These are phyloP conservation scores for Flaveria bidentis DNA, from an alignment of 129 eudicot genomes.

Conservation along the genomic window DNA sequence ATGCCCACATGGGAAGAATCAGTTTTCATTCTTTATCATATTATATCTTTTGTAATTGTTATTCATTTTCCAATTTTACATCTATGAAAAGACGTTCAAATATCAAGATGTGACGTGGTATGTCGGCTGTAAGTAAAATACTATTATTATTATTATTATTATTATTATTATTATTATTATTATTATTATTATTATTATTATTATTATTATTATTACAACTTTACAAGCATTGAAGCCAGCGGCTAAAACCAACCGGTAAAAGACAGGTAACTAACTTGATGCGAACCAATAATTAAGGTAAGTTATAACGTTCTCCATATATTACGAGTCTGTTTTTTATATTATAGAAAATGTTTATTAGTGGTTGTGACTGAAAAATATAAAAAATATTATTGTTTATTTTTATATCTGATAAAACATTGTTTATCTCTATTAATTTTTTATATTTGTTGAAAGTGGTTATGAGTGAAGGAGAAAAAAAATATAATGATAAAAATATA, in stretches of 20 bases:
- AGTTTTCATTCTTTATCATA: conserved; percentile 23
- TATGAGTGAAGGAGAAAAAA: too few species aligned
- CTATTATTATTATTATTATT: not conserved
- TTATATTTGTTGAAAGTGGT: too few species aligned
- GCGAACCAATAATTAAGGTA: too few species aligned
- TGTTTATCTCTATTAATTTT: too few species aligned
- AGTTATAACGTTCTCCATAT: too few species aligned
- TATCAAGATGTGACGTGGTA: conserved; percentile 14
- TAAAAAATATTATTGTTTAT: too few species aligned
- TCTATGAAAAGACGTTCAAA: conserved; percentile 1
- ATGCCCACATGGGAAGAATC: conserved; percentile 75
- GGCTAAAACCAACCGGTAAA: not conserved
- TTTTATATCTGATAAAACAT: too few species aligned
- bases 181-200: not conserved
- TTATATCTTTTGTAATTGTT: not conserved
- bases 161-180: not conserved
- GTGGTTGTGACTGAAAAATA: too few species aligned
- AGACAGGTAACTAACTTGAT: too few species aligned
- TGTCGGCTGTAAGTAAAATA: not conserved
- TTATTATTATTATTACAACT: not conserved
- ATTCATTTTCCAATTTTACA: not conserved
- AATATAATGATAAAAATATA: too few species aligned
- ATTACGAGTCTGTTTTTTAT: too few species aligned
- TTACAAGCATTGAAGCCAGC: not conserved
- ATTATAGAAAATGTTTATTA: too few species aligned